Conservation (phyloP, 2,329 filamentous ascomycete genomes). For the Paecilomyces fulvus region DNA sequence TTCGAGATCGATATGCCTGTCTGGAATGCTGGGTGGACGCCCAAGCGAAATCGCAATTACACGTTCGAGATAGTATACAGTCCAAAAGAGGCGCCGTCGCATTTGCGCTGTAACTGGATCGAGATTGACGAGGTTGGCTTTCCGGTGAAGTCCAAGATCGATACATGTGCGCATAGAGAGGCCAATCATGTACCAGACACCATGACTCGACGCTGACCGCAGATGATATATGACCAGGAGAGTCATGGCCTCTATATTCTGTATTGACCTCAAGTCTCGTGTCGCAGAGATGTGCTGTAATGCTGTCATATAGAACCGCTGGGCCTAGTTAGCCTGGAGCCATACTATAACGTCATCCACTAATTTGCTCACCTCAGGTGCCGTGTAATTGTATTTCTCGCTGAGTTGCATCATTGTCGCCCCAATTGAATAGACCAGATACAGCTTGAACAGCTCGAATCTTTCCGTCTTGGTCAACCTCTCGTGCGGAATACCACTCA, state of each 20-base stretch:
- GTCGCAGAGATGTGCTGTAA: slow-evolving; percentile 43
- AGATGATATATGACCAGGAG: slow-evolving; percentile 45
- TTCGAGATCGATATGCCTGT: slow-evolving; percentile 44
- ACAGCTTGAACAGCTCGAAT: slow-evolving; percentile 44
- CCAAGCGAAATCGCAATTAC: slow-evolving; percentile 45
- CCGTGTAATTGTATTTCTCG: slow-evolving; percentile 36
- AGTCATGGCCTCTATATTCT: slow-evolving; percentile 47
- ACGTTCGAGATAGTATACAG: slow-evolving; percentile 43
- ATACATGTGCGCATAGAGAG: slow-evolving; percentile 47
- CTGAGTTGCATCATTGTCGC: slow-evolving; percentile 42
- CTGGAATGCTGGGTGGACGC: slow-evolving; percentile 43
- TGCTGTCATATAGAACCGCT: slow-evolving; percentile 44
- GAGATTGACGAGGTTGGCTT: slow-evolving; percentile 36
- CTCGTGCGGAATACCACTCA: slow-evolving; percentile 28
- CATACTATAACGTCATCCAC: background rate
- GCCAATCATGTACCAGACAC: slow-evolving; percentile 48
- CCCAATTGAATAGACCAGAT: slow-evolving; percentile 46
- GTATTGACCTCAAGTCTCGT: slow-evolving; percentile 40
- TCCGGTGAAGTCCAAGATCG: slow-evolving; percentile 44
- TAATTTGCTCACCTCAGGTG: slow-evolving; percentile 30
- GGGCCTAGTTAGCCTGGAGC: slow-evolving; percentile 4
- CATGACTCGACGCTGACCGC: slow-evolving; percentile 42
- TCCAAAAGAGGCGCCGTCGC: slow-evolving; percentile 44
- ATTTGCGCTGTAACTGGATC: slow-evolving; percentile 37
- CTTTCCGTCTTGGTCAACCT: slow-evolving; percentile 27